Base-by-base conservation (phyloP, 257 asterid species). In the Solanum bulbocastanum region DNA sequence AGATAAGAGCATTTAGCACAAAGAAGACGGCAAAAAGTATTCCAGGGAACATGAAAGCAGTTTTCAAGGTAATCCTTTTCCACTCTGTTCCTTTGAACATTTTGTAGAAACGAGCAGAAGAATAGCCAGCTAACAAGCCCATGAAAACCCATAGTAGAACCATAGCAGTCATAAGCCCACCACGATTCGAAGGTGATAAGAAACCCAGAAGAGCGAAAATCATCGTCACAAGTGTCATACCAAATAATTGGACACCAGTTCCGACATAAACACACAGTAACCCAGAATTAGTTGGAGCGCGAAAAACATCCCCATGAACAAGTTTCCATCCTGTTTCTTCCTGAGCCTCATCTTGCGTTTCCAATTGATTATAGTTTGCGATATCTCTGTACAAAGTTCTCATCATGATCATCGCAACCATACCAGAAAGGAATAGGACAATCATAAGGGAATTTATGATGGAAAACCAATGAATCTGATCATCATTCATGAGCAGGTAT, bases 351-450 rank as follows among this genome's bases (percentile, higher is more conserved):
- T 95, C 98, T 92, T 95, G 98, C 87, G 98, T 91, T 85, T 95
- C 98, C 92, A 94, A 88, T 88, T 96, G 98, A 88, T 96, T 96
- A 87, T 96, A 96, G 91, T 96, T 96, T 37, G 98, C 96, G 39
- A 96, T 96, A 90, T 96, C 98, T 93, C 91, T 92, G 91, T 94
- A 96, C 37, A 96, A 91, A 72, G 98, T 96, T 91, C 98, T 96
- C 98, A 96, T 94, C 98, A 94, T 96, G 89, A 96, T 96, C 98
- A 96, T 96, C 89, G 98, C 98, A 87, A 96, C 97, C 98, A 94
- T 96, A 72, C 98, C 98, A 62, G 98, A 96, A 75, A 96, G 95
- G 94, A 96, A 96, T 87, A 96, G 98, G 89, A 96, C 98, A 65
- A 96, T 96, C 98, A 96, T 94, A 91, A 96, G 90, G 25, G 98